Conservation (phyloP, 2,329 filamentous ascomycete species). For the Pseudogymnoascus pannorum region DNA sequence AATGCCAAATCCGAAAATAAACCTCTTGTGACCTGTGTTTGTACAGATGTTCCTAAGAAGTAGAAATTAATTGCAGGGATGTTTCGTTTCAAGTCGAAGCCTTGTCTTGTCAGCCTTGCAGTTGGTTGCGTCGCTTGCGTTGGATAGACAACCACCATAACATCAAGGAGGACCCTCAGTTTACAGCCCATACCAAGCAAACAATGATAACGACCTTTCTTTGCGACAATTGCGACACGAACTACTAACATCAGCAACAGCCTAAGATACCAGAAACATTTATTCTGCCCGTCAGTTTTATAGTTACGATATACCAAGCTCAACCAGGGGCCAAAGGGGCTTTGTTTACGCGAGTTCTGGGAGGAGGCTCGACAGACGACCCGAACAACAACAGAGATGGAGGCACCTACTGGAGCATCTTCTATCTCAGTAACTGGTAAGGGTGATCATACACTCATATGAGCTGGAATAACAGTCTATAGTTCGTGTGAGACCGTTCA, state of each 20-base stretch:
- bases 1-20: not conserved
- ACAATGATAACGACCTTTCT: constrained; percentile 7
- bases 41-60: not conserved
- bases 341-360: constrained; percentile 3
- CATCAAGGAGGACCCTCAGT: constrained; percentile 8
- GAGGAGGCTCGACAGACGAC: constrained; percentile 3
- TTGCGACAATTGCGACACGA: constrained; percentile 7
- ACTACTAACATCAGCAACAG: constrained; percentile 4
- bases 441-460: not conserved
- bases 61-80: not conserved
- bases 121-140: constrained; percentile 7
- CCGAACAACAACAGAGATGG: constrained; percentile 9
- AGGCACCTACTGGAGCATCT: constrained; percentile 23
- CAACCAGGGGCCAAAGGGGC: not conserved
- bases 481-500: constrained; percentile 67
- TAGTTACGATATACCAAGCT: not conserved
- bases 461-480: constrained; percentile 17
- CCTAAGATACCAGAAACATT: not conserved
- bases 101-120: not conserved
- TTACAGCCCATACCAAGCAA: constrained; percentile 8
- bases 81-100: not conserved
- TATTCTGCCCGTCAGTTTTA: not conserved
- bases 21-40: not conserved
- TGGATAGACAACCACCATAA: constrained; percentile 5
- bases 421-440: constrained; percentile 32